Evolutionary conservation across 1,284 basidiomycete species (phyloP).

Genomic region (Xerocomus nothofagi): DNA sequence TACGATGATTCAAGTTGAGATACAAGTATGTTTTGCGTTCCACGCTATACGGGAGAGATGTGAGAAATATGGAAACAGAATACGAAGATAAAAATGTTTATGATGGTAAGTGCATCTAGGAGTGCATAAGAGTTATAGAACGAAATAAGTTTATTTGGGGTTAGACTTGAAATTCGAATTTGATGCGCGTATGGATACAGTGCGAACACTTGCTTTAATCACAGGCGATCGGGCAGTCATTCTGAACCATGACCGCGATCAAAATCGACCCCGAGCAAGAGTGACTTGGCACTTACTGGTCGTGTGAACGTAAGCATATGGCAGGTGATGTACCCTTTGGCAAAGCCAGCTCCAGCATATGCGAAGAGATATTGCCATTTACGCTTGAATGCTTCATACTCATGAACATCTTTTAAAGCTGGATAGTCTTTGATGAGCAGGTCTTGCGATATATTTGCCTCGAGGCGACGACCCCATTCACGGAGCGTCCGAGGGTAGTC

Average conservation of each 20-base stretch:
- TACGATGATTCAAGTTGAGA: background rate
- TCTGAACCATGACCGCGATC: slow-evolving; percentile 18
- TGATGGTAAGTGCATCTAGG: slow-evolving; percentile 24
- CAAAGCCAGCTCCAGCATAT: slow-evolving; percentile 73
- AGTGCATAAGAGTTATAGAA: slow-evolving; percentile 11
- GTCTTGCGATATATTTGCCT: slow-evolving; percentile 59
- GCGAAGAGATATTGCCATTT: slow-evolving; percentile 81
- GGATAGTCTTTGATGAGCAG: slow-evolving; percentile 58
- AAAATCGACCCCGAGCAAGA: background rate
- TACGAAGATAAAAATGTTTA: slow-evolving; percentile 19
- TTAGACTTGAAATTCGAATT: slow-evolving; percentile 2
- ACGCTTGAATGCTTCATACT: slow-evolving; percentile 65
- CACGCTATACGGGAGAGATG: slow-evolving; percentile 15
- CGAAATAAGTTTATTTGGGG: slow-evolving; percentile 21
- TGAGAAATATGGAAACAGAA: slow-evolving; percentile 16
- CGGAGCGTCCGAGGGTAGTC: slow-evolving; percentile 89
- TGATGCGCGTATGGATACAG: slow-evolving; percentile 26
- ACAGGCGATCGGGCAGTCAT: slow-evolving; percentile 31
- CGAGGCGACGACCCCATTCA: slow-evolving; percentile 81
- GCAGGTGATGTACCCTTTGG: slow-evolving; percentile 73
- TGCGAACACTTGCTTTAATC: slow-evolving; percentile 27
- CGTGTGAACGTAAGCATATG: slow-evolving; percentile 72
- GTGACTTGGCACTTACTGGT: slow-evolving; percentile 40
- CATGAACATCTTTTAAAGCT: slow-evolving; percentile 47
- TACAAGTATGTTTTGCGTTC: slow-evolving; percentile 31